phyloP scores from a whole-genome alignment of 1,139 yeast species.

The Hyphopichia wangnamkhiaoensis region DNA sequence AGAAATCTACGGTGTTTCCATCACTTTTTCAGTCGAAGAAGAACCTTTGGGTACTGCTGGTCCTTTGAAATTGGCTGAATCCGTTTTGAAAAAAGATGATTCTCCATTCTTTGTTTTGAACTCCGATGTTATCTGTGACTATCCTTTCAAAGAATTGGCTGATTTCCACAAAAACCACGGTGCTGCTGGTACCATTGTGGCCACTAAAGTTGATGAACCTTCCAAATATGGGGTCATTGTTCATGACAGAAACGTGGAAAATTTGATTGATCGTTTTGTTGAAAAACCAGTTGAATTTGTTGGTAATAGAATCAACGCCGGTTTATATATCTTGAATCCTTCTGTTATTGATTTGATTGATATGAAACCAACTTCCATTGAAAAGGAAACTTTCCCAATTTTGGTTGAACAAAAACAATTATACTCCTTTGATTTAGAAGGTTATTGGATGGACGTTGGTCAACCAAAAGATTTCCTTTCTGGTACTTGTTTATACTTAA shows the following conservation, averaged over 20 bases:
- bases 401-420: constrained; percentile 86
- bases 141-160: constrained; percentile 92
- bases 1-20: constrained; percentile 88
- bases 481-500: constrained; percentile 91
- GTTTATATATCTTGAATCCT: constrained; percentile 95
- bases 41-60: constrained; percentile 99
- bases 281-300: constrained; percentile 99
- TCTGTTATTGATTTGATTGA: constrained; percentile 95
- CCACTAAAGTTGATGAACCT: constrained; percentile 99
- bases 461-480: constrained; percentile 99
- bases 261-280: constrained; percentile 96
- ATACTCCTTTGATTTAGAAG: constrained; percentile 96
- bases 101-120: constrained; percentile 96
- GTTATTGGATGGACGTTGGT: constrained; percentile 99
- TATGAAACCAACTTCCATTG: constrained; percentile 97
- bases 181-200: constrained; percentile 97
- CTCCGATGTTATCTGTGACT: constrained; percentile 98
- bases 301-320: constrained; percentile 97
- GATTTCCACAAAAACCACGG: constrained; percentile 94
- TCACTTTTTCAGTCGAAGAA: constrained; percentile 97
- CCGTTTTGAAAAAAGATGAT: constrained; percentile 88
- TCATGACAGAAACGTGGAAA: constrained; percentile 89
- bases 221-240: constrained; percentile 99
- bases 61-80: constrained; percentile 96
- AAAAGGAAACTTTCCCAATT: constrained; percentile 98